Base-by-base conservation (phyloP, 495 filamentous ascomycete species). In the Staphylotrichum longicolle region DNA sequence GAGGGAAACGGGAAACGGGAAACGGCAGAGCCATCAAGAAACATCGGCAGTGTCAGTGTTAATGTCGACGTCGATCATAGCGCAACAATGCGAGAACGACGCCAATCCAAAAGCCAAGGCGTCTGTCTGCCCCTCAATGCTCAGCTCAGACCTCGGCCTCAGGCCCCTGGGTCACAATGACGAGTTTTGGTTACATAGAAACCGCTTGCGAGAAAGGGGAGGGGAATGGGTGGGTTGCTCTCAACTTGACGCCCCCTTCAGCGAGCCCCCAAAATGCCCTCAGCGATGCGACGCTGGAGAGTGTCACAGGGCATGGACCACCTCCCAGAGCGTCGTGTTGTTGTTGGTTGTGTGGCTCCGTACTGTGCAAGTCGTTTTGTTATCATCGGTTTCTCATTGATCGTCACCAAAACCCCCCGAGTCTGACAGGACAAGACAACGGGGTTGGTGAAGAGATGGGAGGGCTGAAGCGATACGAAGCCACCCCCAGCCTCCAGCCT, bases 21-120 rank as follows among this genome's bases (percentile, higher is more conserved):
- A 41, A 41, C 35, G 37, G 37, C 9, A 50, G 33, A 15, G 37
- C 15, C 20, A 27, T 27, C 33, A 11, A 41, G 47, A 34, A 42
- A 35, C 15, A 41, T n/a, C 46, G 27, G 45, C 39, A 45, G 49
- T 27, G 45, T 57, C 44, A 39, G n/a, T 58, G 3, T 32, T 58
- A 33, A 42, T 41, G 37, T 41, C 35, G 47, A 44, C 47, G 46
- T 51, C 47, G 57, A 50, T 59, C 46, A 59, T 46, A 46, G 33
- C 32, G 42, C 32, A 46, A 27, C 20, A 27, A 27, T 27, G 20
- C 33, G 34, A 15, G 3, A n/a, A 54, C 9, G 33, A 5, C 20
- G 52, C 46, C 15, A 10, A 20, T 27, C 20, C 20, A 7, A 15
- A 12, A 32, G 39, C 40, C 50, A 35, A 40, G 35, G 7, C 50